These are phyloP conservation scores for Peniophora sp. DNA, from an alignment of 1,284 basidiomycete species.

Conservation along the genomic window DNA sequence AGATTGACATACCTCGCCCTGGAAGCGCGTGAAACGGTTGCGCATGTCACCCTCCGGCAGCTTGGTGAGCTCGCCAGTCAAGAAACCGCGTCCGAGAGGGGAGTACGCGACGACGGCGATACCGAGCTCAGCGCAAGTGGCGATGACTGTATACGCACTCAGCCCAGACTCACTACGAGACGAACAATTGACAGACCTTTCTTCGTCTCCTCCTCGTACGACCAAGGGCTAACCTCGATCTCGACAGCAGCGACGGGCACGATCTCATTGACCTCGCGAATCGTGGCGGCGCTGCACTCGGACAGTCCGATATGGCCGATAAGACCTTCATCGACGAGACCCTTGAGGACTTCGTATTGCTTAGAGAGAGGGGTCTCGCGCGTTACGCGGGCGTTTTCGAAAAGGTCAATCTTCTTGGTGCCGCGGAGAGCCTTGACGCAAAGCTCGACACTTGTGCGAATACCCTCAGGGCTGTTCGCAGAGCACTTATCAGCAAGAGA, in stretches of 20 bases:
- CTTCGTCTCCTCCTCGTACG: slow-evolving; percentile 36
- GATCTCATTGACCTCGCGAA: slow-evolving; percentile 33
- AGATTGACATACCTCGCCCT: slow-evolving; percentile 18
- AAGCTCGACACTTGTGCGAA: slow-evolving; percentile 23
- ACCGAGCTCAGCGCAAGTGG: slow-evolving; percentile 32
- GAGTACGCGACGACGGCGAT: slow-evolving; percentile 50
- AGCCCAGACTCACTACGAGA: slow-evolving; percentile 15
- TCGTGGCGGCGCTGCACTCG: slow-evolving; percentile 29
- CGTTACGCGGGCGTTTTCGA: slow-evolving; percentile 18
- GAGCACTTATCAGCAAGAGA: too few species aligned
- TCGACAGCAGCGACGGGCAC: slow-evolving; percentile 38
- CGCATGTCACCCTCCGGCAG: slow-evolving; percentile 15
- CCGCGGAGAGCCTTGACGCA: slow-evolving; percentile 23
- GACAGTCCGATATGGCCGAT: slow-evolving; percentile 30
- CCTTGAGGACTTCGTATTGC: slow-evolving; percentile 9
- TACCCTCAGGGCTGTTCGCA: slow-evolving; percentile 19
- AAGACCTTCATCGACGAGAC: slow-evolving; percentile 21
- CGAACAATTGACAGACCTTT: slow-evolving; percentile 20
- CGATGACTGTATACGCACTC: slow-evolving; percentile 21
- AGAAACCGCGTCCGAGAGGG: slow-evolving; percentile 47
- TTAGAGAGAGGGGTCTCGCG: slow-evolving; percentile 9
- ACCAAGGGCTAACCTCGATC: slow-evolving; percentile 45
- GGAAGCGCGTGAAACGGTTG: slow-evolving; percentile 17
- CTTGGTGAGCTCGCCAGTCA: slow-evolving; percentile 44
- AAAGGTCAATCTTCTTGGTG: slow-evolving; percentile 28